A percentile compares a stretch with the other conserved stretches of the same genome.
Conservation (phyloP, 1,139 yeast genomes). For the Saccharomyces hybrid region DNA sequence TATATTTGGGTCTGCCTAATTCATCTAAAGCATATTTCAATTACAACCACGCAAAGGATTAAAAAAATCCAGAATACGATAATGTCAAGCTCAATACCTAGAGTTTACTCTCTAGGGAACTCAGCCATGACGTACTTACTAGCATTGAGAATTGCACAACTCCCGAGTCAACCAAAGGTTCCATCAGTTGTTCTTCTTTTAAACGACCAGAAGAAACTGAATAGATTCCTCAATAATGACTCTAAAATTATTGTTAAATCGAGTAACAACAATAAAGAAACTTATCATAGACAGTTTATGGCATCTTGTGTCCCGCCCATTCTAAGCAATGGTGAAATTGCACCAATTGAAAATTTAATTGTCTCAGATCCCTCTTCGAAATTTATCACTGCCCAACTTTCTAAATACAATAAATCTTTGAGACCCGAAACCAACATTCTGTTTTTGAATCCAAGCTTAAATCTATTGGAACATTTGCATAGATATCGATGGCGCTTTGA, state of each 20-base stretch:
- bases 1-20: background rate
- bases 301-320: slow-evolving; percentile 34
- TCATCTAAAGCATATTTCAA: background rate
- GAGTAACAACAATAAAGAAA: slow-evolving; percentile 10
- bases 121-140: slow-evolving; percentile 35
- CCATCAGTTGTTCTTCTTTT: slow-evolving; percentile 40
- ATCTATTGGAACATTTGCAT: slow-evolving; percentile 45
- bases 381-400: slow-evolving; percentile 40
- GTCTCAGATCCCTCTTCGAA: slow-evolving; percentile 42
- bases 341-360: slow-evolving; percentile 45
- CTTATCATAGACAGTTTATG: slow-evolving; percentile 25
- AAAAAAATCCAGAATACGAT: background rate
- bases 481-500: slow-evolving; percentile 45
- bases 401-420: slow-evolving; percentile 38
- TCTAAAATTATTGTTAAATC: slow-evolving; percentile 31
- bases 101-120: slow-evolving; percentile 38
- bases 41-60: background rate
- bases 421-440: slow-evolving; percentile 44
- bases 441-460: slow-evolving; percentile 74
- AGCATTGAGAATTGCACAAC: slow-evolving; percentile 35
- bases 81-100: slow-evolving; percentile 18
- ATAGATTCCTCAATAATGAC: slow-evolving; percentile 36
- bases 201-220: slow-evolving; percentile 35
- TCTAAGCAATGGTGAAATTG: slow-evolving; percentile 29
- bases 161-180: slow-evolving; percentile 30